Evolutionary conservation across 306 rosid species (phyloP).

Genomic region (Calophaca sinica): DNA sequence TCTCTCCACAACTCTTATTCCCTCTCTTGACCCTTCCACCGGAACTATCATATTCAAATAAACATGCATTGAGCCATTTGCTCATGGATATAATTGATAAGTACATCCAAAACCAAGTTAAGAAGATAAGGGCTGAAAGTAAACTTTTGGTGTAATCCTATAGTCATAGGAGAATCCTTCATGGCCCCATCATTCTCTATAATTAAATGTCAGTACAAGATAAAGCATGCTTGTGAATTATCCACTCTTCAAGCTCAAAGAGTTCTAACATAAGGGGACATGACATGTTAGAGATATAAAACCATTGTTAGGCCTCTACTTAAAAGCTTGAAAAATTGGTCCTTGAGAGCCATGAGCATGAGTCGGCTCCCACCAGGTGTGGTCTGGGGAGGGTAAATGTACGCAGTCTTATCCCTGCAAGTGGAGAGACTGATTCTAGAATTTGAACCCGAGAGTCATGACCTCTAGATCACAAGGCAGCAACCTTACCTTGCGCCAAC

Average conservation of each 20-base stretch:
- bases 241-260: not conserved
- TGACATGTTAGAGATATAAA: not conserved
- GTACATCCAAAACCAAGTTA: slow-evolving; percentile 3
- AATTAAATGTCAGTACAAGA: not conserved
- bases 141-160: no score
- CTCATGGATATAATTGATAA: not conserved
- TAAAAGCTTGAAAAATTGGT: no score
- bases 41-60: not conserved
- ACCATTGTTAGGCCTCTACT: no score
- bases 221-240: not conserved
- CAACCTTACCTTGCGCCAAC: no score
- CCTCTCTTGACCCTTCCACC: slow-evolving; percentile 7
- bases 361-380: no score
- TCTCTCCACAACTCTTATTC: slow-evolving; percentile 16
- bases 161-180: no score
- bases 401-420: no score
- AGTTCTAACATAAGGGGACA: slow-evolving; percentile 8
- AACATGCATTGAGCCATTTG: not conserved
- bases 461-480: no score
- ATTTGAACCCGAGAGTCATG: no score
- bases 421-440: no score
- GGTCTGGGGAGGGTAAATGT: no score
- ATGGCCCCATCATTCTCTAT: not conserved
- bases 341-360: no score
- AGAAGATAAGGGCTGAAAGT: not conserved